These are phyloP conservation scores for Ichthyophthirius multifiliis DNA, from an alignment of 169 alveolate genomes.

Conservation along the genomic window DNA sequence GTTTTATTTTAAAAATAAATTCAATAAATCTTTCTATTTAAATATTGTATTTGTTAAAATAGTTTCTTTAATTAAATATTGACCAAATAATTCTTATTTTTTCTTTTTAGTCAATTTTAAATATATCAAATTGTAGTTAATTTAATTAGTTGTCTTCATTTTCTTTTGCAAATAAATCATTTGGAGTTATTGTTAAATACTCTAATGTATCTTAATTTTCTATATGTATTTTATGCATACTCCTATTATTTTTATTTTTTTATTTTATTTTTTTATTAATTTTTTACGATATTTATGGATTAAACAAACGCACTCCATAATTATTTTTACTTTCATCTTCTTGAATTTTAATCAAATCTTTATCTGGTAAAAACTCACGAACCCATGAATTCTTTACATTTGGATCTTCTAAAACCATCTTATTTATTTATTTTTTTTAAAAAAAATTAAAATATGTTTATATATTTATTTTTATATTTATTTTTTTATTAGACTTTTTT, in stretches of 20 bases:
- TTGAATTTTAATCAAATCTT: neutral
- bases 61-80: slow-evolving; percentile 4
- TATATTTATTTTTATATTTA: neutral
- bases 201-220: too few species aligned
- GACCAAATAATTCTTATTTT: slow-evolving; percentile 11
- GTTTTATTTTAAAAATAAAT: slow-evolving; percentile 25
- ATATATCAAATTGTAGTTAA: neutral
- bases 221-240: too few species aligned
- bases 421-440: neutral
- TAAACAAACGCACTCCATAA: too few species aligned
- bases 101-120: slow-evolving; percentile 2
- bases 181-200: too few species aligned
- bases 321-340: too few species aligned
- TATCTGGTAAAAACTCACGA: neutral
- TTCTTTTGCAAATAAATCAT: neutral
- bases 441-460: neutral
- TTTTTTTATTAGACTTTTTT: too few species aligned
- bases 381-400: slow-evolving; percentile 4
- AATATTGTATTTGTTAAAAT: slow-evolving; percentile 17
- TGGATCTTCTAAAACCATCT: slow-evolving; percentile 2
- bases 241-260: too few species aligned
- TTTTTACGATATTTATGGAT: too few species aligned
- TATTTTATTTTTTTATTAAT: too few species aligned
- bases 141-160: neutral
- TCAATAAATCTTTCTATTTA: neutral